These are phyloP conservation scores for Inosperma sp. DNA, from an alignment of 768 basidiomycete genomes.

Conservation along the genomic window DNA sequence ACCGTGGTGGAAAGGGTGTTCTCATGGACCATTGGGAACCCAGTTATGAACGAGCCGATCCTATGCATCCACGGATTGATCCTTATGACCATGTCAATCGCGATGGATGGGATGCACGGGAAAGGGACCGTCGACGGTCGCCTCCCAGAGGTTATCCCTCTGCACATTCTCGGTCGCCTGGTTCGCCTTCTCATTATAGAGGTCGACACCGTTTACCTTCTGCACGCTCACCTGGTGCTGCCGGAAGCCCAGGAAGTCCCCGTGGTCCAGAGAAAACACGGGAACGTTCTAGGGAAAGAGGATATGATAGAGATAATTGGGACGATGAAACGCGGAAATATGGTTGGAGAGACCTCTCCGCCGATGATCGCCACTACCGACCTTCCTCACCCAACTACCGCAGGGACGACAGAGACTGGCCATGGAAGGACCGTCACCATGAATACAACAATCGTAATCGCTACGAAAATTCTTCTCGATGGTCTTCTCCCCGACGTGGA, in stretches of 20 bases:
- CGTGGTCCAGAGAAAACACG: slow-evolving; percentile 29
- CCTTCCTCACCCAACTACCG: slow-evolving; percentile 18
- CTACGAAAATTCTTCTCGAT: slow-evolving; percentile 20
- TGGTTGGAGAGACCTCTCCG: slow-evolving; percentile 17
- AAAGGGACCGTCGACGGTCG: slow-evolving; percentile 25
- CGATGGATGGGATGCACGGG: slow-evolving; percentile 18
- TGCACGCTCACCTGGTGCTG: slow-evolving; percentile 32
- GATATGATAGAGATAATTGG: slow-evolving; percentile 26
- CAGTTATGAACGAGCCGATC: slow-evolving; percentile 18
- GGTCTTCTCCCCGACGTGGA: not conserved
- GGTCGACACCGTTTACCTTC: slow-evolving; percentile 38
- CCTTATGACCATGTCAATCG: slow-evolving; percentile 9
- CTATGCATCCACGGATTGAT: slow-evolving; percentile 18
- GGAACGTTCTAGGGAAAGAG: slow-evolving; percentile 32
- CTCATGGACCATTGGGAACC: slow-evolving; percentile 40
- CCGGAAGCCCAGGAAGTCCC: slow-evolving; percentile 39
- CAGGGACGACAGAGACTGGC: slow-evolving; percentile 34
- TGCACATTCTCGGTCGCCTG: slow-evolving; percentile 38
- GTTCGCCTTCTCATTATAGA: slow-evolving; percentile 29
- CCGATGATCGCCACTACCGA: slow-evolving; percentile 25
- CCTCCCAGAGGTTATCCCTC: slow-evolving; percentile 27
- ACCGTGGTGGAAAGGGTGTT: slow-evolving; percentile 10
- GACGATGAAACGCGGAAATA: slow-evolving; percentile 25
- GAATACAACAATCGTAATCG: slow-evolving; percentile 16
- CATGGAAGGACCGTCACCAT: slow-evolving; percentile 26